Percentiles rank a stretch among this genome's conserved stretches.
phyloP scores from a whole-genome alignment of 352 stramenopile genomes.

The Phytophthora citricola region DNA sequence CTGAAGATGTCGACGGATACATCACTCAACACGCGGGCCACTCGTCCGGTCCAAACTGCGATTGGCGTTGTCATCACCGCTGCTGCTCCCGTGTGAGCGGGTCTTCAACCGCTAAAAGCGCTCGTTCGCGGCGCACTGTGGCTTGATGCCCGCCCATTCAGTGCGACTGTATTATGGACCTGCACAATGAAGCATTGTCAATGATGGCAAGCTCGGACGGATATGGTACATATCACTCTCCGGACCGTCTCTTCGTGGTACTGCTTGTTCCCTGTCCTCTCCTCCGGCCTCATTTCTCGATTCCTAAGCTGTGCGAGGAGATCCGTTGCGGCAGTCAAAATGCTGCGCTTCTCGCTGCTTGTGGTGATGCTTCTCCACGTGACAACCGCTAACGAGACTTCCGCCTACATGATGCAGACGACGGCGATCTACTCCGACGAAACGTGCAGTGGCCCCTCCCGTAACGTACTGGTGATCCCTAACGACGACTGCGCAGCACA shows the following conservation, averaged over 20 bases:
- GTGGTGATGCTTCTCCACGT: not conserved
- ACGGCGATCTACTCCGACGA: constrained; percentile 24
- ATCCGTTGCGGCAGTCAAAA: not conserved
- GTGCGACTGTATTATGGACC: too few species aligned
- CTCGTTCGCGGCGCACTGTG: too few species aligned
- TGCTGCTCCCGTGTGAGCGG: too few species aligned
- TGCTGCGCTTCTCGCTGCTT: not conserved
- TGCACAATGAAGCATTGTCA: too few species aligned
- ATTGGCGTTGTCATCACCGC: too few species aligned
- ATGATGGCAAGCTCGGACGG: too few species aligned
- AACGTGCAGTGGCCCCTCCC: constrained; percentile 16
- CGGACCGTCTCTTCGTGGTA: not conserved
- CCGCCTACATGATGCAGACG: constrained; percentile 32
- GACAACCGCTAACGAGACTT: not conserved
- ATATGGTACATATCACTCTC: not conserved
- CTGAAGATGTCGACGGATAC: too few species aligned
- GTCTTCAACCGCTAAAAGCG: too few species aligned
- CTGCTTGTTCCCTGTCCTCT: not conserved
- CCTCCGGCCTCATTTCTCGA: not conserved
- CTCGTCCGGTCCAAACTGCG: too few species aligned
- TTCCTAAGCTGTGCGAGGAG: not conserved
- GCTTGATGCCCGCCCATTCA: too few species aligned
- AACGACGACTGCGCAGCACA: constrained; percentile 24
- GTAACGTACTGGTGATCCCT: constrained; percentile 22
- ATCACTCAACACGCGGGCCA: too few species aligned